Conservation (phyloP, 2,329 filamentous ascomycete species). For the Mycocentrospora acerina region DNA sequence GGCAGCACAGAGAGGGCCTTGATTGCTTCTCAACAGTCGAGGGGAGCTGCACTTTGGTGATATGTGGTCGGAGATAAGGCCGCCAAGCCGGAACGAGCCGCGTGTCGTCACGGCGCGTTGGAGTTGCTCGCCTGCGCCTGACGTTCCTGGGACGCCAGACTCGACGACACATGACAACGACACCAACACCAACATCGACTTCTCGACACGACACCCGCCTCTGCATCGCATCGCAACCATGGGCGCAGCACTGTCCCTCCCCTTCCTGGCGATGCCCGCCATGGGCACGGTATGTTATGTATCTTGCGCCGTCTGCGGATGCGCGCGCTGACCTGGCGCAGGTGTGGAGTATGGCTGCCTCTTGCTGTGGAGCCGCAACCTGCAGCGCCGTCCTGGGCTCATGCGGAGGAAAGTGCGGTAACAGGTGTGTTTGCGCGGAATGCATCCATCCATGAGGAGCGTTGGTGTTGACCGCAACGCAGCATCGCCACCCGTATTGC, state of each 20-base stretch:
- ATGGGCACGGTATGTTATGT: conserved; percentile 75
- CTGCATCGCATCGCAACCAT: conserved; percentile 53
- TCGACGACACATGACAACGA: conserved; percentile 11
- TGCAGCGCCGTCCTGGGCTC: conserved; percentile 95
- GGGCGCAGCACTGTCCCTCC: conserved; percentile 89
- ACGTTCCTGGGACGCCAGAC: no score
- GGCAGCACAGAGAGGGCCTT: neutral
- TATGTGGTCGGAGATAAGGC: conserved; percentile 22
- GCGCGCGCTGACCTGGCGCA: conserved; percentile 43
- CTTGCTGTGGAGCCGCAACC: conserved; percentile 94
- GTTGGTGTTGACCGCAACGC: conserved; percentile 15
- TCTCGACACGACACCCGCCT: conserved; percentile 5
- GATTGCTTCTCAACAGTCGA: neutral
- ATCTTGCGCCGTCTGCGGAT: conserved; percentile 1
- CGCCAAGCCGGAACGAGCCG: conserved; percentile 16
- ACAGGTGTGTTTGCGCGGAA: conserved; percentile 63
- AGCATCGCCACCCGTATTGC: conserved; percentile 96
- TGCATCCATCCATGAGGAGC: no score
- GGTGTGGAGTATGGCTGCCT: conserved; percentile 77
- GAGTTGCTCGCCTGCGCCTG: conserved; percentile 19
- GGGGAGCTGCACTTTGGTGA: conserved; percentile 1
- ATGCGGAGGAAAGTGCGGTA: conserved; percentile 88
- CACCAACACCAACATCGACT: conserved; percentile 8
- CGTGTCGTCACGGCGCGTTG: conserved; percentile 12
- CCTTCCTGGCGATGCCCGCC: conserved; percentile 84